Base-by-base conservation (phyloP, 2,329 filamentous ascomycete genomes). In the Davidsoniella eucalypti region DNA sequence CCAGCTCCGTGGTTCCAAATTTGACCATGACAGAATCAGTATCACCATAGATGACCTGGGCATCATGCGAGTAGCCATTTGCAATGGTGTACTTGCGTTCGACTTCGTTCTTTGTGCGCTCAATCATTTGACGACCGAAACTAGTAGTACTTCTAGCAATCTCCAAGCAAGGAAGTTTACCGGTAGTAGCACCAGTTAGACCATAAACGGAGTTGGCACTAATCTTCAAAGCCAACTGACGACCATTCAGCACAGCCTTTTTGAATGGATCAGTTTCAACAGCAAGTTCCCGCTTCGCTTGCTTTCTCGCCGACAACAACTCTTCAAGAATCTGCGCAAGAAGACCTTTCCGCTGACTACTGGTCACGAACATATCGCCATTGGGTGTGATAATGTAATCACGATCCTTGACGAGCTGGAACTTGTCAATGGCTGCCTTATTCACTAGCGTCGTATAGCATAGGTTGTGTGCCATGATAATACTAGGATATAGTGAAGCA, bases 21-120 rank as follows among this genome's bases (percentile, higher is more conserved):
- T 95, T 96, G 54, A 98, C 90, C 92, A 98, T 98, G 68, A 98
- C 92, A 7, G 92, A 98, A 73, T 98, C 92, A 2, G 92, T 98
- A 65, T 98, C 92, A 69, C 92, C 92, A 58, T 98, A 98, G 55
- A 98, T 93, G 67, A 98, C 92, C 61, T 95, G 81, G 0, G 92
- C 92, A 63, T 98, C 85, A 63, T 96, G 87, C 1, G 76, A 79
- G 65, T 96, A 98, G 16, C 92, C 92, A 59, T 98, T 96, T 46
- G 85, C 85, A 51, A 95, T 88, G 45, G 78, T 90, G 65, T 94
- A 98, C 57, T 78, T 81, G 39, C 76, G 73, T 65, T 96, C 90
- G 5, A 98, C 92, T 62, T 96, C 92, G n/a, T 83, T 75, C 65
- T 94, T 96, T 1, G 92, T 96, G 67, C 82, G 92, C 65, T 96